Percentiles rank a stretch among this genome's conserved stretches.
phyloP scores from a whole-genome alignment of 2,329 filamentous ascomycete species.

The Beauveria australis region DNA sequence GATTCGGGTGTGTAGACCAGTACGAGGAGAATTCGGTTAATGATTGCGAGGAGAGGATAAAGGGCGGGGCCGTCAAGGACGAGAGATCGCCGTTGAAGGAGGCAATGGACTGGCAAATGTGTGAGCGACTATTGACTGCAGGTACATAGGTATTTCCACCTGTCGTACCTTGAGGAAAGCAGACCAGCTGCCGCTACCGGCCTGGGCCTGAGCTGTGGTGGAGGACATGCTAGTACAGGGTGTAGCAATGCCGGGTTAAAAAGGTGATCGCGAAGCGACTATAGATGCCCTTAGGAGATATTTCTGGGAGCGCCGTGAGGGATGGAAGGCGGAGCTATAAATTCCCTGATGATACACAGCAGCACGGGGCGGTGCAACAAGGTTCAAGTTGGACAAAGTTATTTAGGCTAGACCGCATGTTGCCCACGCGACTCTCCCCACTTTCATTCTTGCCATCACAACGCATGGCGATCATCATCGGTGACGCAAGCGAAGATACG shows the following conservation, averaged over 20 bases:
- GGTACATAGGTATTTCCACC: background rate
- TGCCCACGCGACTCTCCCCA: slow-evolving; percentile 8
- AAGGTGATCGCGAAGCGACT: background rate
- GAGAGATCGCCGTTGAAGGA: slow-evolving; percentile 78
- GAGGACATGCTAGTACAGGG: slow-evolving; percentile 15
- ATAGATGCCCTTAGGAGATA: background rate
- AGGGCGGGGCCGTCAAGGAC: slow-evolving; percentile 72
- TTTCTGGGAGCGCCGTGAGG: background rate
- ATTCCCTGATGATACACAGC: background rate
- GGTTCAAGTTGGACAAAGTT: background rate
- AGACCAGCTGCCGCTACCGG: slow-evolving; percentile 40
- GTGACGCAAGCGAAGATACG: slow-evolving; percentile 1
- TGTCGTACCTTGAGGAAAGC: slow-evolving; percentile 41
- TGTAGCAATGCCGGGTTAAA: background rate
- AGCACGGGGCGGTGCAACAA: background rate
- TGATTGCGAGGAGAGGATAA: slow-evolving; percentile 71
- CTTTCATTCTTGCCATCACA: background rate
- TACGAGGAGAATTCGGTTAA: slow-evolving; percentile 75
- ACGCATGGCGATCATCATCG: background rate
- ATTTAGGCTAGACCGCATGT: slow-evolving; percentile 1
- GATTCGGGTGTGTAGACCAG: slow-evolving; percentile 68
- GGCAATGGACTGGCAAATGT: slow-evolving; percentile 54
- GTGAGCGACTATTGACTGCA: background rate
- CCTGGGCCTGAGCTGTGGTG: slow-evolving; percentile 24
- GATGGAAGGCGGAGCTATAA: background rate